These are phyloP conservation scores for Sclerotinia minor DNA, from an alignment of 2,329 filamentous ascomycete species.

Conservation along the genomic window DNA sequence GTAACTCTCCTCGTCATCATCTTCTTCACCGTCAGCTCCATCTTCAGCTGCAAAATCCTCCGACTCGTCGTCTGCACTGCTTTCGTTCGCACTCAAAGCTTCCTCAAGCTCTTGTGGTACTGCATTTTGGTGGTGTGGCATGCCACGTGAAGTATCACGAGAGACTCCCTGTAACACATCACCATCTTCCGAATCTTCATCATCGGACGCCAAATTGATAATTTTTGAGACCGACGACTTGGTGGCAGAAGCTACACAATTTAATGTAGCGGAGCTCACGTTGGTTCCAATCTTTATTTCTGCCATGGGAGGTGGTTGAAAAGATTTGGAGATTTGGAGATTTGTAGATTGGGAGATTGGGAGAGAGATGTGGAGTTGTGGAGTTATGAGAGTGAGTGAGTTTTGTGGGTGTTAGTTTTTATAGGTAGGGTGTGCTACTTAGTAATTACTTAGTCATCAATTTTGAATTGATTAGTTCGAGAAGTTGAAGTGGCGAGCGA, in stretches of 20 bases:
- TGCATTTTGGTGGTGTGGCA: conserved; percentile 19
- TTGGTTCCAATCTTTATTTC: not conserved
- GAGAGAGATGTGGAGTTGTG: not conserved
- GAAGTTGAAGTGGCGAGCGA: not conserved
- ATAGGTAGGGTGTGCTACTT: not conserved
- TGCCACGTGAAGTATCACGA: conserved; percentile 20
- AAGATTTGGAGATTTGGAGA: not conserved
- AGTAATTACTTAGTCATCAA: not conserved
- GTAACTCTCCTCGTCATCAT: conserved; percentile 48
- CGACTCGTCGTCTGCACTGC: not conserved
- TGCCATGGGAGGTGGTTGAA: not conserved
- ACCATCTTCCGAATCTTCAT: conserved; percentile 7
- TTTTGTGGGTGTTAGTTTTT: not conserved
- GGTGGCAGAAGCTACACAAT: conserved; percentile 2
- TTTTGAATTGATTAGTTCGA: not conserved
- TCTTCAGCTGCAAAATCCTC: conserved; percentile 29
- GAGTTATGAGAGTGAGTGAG: not conserved
- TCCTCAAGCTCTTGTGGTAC: not conserved
- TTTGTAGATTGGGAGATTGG: not conserved
- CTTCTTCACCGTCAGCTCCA: conserved; percentile 31
- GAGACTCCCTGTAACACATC: not conserved
- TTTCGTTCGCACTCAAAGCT: conserved; percentile 5
- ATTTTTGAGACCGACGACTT: conserved; percentile 21
- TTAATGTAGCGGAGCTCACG: conserved; percentile 12
- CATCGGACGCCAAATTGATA: conserved; percentile 15